A percentile compares a stretch with the other conserved stretches of the same genome.
These are phyloP conservation scores for Amaranthus palmeri DNA, from an alignment of 148 eudicot genomes.

Conservation along the genomic window DNA sequence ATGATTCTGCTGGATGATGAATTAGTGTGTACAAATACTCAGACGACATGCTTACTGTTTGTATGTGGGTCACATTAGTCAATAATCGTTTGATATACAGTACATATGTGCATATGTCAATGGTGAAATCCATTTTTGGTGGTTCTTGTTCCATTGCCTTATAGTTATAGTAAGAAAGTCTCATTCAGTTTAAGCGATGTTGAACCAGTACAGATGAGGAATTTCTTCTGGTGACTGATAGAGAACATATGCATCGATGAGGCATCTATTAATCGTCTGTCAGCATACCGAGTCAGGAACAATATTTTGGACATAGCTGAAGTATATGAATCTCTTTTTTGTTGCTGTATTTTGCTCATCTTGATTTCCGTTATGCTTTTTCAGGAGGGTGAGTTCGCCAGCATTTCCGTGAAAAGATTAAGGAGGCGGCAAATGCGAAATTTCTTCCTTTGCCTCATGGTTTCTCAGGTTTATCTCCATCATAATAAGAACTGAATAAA, in stretches of 20 bases:
- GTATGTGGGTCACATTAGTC: neutral
- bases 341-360: neutral
- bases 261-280: neutral
- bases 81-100: neutral
- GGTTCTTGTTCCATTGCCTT: neutral
- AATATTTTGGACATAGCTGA: neutral
- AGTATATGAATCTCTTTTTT: neutral
- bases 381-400: conserved; percentile 87
- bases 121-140: neutral
- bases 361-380: conserved; percentile 13
- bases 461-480: conserved; percentile 67
- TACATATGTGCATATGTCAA: neutral
- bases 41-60: neutral
- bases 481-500: neutral
- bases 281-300: neutral
- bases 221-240: neutral
- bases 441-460: conserved; percentile 83
- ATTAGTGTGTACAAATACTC: no score
- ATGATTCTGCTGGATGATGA: neutral
- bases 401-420: conserved; percentile 68
- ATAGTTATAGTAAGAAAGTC: no score
- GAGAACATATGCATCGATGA: conserved; percentile 2
- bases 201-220: neutral
- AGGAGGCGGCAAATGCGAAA: conserved; percentile 90
- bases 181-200: neutral